Conservation (phyloP, 192 early-diverging fungal genomes). For the Allomyces macrogynus region DNA sequence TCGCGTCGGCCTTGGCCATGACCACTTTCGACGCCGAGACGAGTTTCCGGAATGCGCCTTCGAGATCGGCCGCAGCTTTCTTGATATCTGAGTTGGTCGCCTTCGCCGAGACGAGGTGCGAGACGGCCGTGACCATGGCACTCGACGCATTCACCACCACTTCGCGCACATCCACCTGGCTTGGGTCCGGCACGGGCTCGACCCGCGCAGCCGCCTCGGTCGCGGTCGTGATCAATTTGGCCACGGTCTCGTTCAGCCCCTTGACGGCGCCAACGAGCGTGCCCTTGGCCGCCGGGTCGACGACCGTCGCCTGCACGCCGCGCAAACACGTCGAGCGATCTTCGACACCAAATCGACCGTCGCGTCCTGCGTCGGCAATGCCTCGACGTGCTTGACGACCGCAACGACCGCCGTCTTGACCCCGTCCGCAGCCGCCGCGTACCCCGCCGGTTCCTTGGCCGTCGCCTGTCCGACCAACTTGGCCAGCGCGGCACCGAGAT, state of each 20-base stretch:
- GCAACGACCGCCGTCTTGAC: too few relatives aligned
- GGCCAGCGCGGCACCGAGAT: background rate
- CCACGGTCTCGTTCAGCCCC: conserved; percentile 7
- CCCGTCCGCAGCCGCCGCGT: too few relatives aligned
- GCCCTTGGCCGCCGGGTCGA: background rate
- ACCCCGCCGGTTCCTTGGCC: too few relatives aligned
- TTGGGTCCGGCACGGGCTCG: background rate
- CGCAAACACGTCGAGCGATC: background rate
- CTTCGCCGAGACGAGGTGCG: background rate
- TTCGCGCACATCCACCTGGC: background rate
- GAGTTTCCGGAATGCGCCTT: background rate
- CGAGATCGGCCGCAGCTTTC: background rate
- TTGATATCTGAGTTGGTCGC: background rate
- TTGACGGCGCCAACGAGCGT: conserved; percentile 5
- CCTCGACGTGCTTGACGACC: too few relatives aligned
- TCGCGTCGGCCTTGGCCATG: background rate
- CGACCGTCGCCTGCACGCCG: background rate
- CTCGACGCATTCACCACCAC: background rate
- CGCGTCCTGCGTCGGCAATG: too few relatives aligned
- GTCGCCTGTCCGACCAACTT: background rate
- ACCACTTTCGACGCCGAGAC: background rate
- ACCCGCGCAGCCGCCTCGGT: background rate
- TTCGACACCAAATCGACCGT: background rate
- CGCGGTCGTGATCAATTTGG: background rate
- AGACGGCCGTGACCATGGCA: background rate